A percentile compares a stretch with the other conserved stretches of the same genome.
Conservation (phyloP, 164 flowering plant species). For the Vitis amurensis region DNA sequence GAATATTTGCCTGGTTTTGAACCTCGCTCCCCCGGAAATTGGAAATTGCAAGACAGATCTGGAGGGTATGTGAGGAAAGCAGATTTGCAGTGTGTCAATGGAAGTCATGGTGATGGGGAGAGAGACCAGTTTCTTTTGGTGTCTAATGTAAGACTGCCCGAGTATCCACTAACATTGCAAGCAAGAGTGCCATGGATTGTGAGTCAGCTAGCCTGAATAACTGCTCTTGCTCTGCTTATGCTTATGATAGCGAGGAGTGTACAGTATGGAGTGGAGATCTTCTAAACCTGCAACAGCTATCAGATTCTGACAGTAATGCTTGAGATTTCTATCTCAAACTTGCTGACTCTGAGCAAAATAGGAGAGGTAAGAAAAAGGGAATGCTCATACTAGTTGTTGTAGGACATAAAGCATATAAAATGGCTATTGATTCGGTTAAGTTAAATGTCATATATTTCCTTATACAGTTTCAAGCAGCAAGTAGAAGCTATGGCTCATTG, state of each 20-base stretch:
- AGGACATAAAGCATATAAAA: too few relatives aligned
- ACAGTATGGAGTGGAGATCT: conserved; percentile 9
- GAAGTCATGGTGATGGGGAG: too few relatives aligned
- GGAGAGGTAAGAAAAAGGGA: too few relatives aligned
- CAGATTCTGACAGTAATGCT: neutral
- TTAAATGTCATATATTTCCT: too few relatives aligned
- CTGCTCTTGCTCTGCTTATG: conserved; percentile 13
- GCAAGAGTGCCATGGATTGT: neutral
- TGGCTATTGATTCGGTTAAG: too few relatives aligned
- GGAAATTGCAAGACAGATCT: neutral
- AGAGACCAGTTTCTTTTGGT: too few relatives aligned
- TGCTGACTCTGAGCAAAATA: neutral
- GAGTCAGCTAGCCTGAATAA: neutral
- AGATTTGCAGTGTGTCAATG: too few relatives aligned
- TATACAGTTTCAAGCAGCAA: too few relatives aligned
- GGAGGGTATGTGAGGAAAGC: too few relatives aligned
- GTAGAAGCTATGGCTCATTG: too few relatives aligned
- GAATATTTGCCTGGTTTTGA: conserved; percentile 26
- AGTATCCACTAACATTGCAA: neutral
- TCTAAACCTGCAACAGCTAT: conserved; percentile 7
- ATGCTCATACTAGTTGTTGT: too few relatives aligned
- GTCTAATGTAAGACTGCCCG: too few relatives aligned
- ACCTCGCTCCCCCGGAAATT: conserved; percentile 9
- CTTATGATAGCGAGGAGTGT: conserved; percentile 6
- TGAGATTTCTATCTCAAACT: conserved; percentile 6